Evolutionary conservation across 2,329 filamentous ascomycete species (phyloP).

Genomic region (Aspergillus unguis): DNA sequence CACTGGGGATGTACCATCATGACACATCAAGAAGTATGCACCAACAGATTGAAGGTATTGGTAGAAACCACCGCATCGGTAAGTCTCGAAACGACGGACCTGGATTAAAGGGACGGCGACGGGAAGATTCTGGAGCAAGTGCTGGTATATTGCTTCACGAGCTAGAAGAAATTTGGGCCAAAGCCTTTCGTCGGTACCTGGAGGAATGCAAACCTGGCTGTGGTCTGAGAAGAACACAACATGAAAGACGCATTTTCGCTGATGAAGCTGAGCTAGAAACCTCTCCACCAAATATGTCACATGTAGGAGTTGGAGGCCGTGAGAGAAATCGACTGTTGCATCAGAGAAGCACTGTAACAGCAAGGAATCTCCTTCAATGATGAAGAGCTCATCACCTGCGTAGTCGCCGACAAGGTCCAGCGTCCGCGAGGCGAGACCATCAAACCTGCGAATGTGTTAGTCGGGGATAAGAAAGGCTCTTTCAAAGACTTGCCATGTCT

Average conservation of each 20-base stretch:
- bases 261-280: conserved; percentile 59
- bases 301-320: conserved; percentile 69
- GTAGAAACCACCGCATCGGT: conserved; percentile 48
- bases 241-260: conserved; percentile 67
- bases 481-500: too few relatives aligned
- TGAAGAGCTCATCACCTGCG: conserved; percentile 68
- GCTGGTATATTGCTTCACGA: conserved; percentile 61
- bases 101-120: conserved; percentile 36
- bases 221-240: conserved; percentile 64
- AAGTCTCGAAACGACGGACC: conserved; percentile 15
- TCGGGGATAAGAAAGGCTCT: too few relatives aligned
- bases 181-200: conserved; percentile 29
- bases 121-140: conserved; percentile 52
- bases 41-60: conserved; percentile 54
- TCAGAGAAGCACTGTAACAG: conserved; percentile 62
- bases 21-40: conserved; percentile 66
- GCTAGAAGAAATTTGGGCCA: conserved; percentile 59
- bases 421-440: conserved; percentile 40
- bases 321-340: conserved; percentile 58
- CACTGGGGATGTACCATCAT: conserved; percentile 53
- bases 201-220: conserved; percentile 53
- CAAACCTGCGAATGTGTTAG: conserved; percentile 35
- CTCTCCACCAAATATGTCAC: conserved; percentile 66
- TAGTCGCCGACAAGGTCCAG: conserved; percentile 73
- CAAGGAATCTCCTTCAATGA: conserved; percentile 71